These are phyloP conservation scores for Aspergillus sp. DNA, from an alignment of 2,329 filamentous ascomycete species.

Conservation along the genomic window DNA sequence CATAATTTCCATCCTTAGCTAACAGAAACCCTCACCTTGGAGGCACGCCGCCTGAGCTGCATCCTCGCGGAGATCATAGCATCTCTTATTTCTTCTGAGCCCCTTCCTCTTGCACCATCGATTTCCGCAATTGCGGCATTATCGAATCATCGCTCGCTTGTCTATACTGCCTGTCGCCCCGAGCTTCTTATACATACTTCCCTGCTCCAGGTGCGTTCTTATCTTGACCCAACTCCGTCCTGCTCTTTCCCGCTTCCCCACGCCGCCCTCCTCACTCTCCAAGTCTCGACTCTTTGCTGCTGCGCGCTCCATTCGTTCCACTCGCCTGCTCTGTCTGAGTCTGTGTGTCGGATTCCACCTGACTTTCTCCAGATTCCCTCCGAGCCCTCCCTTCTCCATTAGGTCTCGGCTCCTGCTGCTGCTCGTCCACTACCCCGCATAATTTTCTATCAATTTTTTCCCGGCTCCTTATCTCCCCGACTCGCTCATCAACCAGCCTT, in stretches of 20 bases:
- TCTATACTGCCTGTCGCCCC: neutral
- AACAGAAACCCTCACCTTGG: constrained; percentile 17
- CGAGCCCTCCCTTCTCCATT: constrained; percentile 17
- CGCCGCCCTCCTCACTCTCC: neutral
- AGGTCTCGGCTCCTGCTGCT: constrained; percentile 8
- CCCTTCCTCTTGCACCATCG: constrained; percentile 21
- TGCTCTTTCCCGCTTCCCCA: neutral
- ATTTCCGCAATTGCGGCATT: constrained; percentile 24
- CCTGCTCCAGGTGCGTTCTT: constrained; percentile 7
- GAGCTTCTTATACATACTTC: constrained; percentile 7
- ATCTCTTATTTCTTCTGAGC: constrained; percentile 6
- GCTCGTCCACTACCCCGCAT: constrained; percentile 20
- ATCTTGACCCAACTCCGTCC: neutral
- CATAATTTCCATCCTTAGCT: constrained; percentile 17
- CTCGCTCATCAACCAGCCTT: constrained; percentile 3
- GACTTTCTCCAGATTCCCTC: constrained; percentile 17
- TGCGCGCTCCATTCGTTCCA: constrained; percentile 5
- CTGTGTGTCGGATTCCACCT: constrained; percentile 14
- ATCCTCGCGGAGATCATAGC: constrained; percentile 5
- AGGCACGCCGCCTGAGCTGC: neutral
- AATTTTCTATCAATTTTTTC: constrained; percentile 11
- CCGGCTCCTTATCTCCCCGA: constrained; percentile 3
- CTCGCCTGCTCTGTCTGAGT: neutral
- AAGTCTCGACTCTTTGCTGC: neutral
- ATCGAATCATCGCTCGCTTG: constrained; percentile 9